phyloP scores from a whole-genome alignment of 2,329 filamentous ascomycete species.

The Phoma sp. region DNA sequence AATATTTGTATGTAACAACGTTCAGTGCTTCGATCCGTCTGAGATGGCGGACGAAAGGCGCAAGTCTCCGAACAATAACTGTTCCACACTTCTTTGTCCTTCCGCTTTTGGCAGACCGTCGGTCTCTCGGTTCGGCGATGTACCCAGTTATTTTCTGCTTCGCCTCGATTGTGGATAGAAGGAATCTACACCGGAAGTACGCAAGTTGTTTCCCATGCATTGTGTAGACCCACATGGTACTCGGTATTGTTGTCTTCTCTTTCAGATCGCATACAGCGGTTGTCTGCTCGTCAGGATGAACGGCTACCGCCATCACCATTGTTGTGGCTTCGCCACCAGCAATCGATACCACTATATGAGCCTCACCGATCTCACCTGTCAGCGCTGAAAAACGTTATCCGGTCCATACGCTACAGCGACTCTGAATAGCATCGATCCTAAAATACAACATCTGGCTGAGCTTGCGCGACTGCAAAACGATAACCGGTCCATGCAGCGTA shows the following conservation, averaged over 20 bases:
- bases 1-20: background rate
- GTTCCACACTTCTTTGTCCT: constrained; percentile 5
- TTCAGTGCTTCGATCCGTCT: background rate
- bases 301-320: background rate
- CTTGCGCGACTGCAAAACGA: background rate
- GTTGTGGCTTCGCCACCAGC: background rate
- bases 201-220: constrained; percentile 1
- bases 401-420: background rate
- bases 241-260: background rate
- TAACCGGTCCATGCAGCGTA: background rate
- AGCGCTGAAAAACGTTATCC: background rate
- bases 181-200: background rate
- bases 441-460: background rate
- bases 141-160: constrained; percentile 5
- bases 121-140: background rate
- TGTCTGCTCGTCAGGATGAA: background rate
- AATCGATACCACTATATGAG: background rate
- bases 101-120: constrained; percentile 2
- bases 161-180: constrained; percentile 10
- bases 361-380: background rate
- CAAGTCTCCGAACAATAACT: background rate
- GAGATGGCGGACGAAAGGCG: background rate
- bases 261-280: background rate
- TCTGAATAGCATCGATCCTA: background rate
- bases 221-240: constrained; percentile 5